These are phyloP conservation scores for Pilatotrama ljubarskyi DNA, from an alignment of 768 basidiomycete genomes.

Conservation along the genomic window DNA sequence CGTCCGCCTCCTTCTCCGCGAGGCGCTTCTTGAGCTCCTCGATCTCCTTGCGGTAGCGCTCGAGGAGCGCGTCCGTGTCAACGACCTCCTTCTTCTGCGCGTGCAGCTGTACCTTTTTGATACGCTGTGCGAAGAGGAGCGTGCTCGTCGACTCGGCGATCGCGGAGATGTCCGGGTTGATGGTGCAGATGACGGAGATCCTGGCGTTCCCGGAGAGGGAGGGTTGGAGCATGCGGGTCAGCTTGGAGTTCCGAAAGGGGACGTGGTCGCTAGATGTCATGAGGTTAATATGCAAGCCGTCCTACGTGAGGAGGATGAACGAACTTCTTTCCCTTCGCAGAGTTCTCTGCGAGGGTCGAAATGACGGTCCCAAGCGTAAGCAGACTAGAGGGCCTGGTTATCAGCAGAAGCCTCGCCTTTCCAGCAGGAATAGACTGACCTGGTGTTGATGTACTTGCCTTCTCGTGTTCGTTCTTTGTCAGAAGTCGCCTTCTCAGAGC, in stretches of 20 bases:
- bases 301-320: conserved; percentile 14
- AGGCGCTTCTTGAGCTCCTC: conserved; percentile 81
- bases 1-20: conserved; percentile 67
- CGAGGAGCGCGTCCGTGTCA: conserved; percentile 90
- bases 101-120: conserved; percentile 86
- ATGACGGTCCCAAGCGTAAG: conserved; percentile 94
- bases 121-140: conserved; percentile 85
- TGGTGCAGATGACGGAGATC: conserved; percentile 94
- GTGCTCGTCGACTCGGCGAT: conserved; percentile 87
- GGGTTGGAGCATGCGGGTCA: conserved; percentile 92
- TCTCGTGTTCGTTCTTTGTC: conserved; percentile 96
- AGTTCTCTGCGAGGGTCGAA: conserved; percentile 86
- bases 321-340: conserved; percentile 71
- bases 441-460: conserved; percentile 95
- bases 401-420: background rate
- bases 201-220: conserved; percentile 94
- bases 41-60: conserved; percentile 93
- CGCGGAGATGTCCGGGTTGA: conserved; percentile 82
- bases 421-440: conserved; percentile 38
- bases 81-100: conserved; percentile 94
- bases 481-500: conserved; percentile 93
- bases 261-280: conserved; percentile 70
- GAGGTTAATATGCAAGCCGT: background rate
- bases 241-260: conserved; percentile 93
- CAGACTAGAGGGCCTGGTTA: conserved; percentile 48